phyloP scores from a whole-genome alignment of 2,329 filamentous ascomycete species.

The Geosmithia morbida region DNA sequence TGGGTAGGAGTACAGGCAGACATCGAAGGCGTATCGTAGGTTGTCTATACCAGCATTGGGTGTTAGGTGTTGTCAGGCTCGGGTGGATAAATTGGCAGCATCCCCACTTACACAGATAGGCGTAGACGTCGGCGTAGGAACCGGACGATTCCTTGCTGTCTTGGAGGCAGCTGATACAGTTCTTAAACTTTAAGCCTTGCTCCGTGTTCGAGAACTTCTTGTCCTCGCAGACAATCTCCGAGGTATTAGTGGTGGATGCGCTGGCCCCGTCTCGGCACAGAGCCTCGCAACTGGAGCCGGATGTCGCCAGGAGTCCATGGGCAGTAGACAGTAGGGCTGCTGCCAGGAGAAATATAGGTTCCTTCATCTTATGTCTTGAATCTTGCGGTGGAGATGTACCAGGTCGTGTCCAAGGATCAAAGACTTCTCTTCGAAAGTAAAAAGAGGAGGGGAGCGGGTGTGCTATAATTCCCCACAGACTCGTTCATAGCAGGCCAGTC shows the following conservation, averaged over 20 bases:
- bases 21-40: slow-evolving; percentile 29
- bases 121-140: slow-evolving; percentile 17
- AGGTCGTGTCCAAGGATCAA: no score
- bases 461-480: no score
- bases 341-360: neutral
- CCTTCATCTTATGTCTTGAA: neutral
- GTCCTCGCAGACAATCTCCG: slow-evolving; percentile 32
- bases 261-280: slow-evolving; percentile 21
- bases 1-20: slow-evolving; percentile 26
- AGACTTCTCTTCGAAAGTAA: no score
- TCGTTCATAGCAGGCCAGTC: no score
- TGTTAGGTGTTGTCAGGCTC: neutral
- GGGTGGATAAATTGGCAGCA: neutral
- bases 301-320: slow-evolving; percentile 26
- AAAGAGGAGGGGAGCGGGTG: no score
- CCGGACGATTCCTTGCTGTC: slow-evolving; percentile 21
- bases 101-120: slow-evolving; percentile 29
- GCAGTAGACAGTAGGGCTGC: neutral
- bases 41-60: slow-evolving; percentile 23
- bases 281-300: slow-evolving; percentile 33
- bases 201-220: slow-evolving; percentile 19
- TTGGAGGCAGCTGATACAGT: slow-evolving; percentile 30
- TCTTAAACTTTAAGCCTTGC: slow-evolving; percentile 28
- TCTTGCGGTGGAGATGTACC: no score
- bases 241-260: slow-evolving; percentile 17